These are phyloP conservation scores for Zymoseptoria ardabiliae DNA, from an alignment of 2,329 filamentous ascomycete genomes.

Conservation along the genomic window DNA sequence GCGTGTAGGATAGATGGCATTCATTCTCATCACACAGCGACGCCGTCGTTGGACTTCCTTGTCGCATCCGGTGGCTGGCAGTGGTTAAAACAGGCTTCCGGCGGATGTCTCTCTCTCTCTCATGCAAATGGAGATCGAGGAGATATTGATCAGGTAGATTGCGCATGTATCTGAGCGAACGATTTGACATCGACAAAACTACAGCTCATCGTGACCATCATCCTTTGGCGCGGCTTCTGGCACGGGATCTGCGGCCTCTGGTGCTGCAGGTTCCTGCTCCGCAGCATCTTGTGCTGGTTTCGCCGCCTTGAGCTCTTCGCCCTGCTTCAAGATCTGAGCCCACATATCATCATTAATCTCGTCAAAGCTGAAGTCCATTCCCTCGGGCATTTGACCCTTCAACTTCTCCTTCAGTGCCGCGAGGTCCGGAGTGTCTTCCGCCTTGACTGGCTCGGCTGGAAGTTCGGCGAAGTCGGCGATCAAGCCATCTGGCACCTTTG, in stretches of 20 bases:
- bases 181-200: background rate
- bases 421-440: slow-evolving; percentile 13
- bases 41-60: too few species aligned
- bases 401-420: slow-evolving; percentile 17
- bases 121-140: too few species aligned
- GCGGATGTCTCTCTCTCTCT: too few species aligned
- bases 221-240: background rate
- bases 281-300: background rate
- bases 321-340: slow-evolving; percentile 25
- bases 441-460: slow-evolving; percentile 19
- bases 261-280: background rate
- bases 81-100: too few species aligned
- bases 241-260: background rate
- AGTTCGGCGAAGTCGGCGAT: slow-evolving; percentile 26
- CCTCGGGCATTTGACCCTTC: slow-evolving; percentile 25
- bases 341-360: slow-evolving; percentile 30
- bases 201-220: background rate
- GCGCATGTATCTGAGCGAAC: background rate
- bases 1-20: too few species aligned
- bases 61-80: too few species aligned
- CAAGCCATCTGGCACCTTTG: slow-evolving; percentile 53
- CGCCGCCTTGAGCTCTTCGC: slow-evolving; percentile 8
- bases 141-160: background rate
- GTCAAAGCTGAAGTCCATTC: slow-evolving; percentile 28
- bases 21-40: too few species aligned